A percentile compares a stretch with the other conserved stretches of the same genome.
Evolutionary conservation across 345 rosid genomes (phyloP).

Genomic region (Nephelium lappaceum): DNA sequence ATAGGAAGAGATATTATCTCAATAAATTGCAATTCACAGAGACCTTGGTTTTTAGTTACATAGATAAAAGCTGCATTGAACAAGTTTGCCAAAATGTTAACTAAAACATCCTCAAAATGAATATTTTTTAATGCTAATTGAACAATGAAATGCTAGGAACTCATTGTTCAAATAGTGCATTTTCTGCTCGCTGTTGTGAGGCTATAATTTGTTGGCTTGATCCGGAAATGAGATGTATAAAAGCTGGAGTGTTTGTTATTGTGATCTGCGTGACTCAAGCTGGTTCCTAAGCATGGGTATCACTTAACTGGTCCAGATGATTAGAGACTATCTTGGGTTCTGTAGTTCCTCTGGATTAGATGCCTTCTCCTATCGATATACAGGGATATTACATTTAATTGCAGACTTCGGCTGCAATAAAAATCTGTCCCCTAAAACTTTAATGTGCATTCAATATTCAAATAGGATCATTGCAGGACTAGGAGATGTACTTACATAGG

Average conservation of each 20-base stretch:
- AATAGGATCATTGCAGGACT: neutral
- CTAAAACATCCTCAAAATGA: neutral
- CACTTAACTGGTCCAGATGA: neutral
- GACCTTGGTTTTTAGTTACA: neutral
- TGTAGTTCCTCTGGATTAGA: neutral
- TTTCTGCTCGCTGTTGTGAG: neutral
- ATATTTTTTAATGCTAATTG: neutral
- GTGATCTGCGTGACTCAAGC: neutral
- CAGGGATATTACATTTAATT: neutral
- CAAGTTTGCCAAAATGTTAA: neutral
- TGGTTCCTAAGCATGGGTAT: neutral
- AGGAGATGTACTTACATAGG: neutral
- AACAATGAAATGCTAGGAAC: neutral
- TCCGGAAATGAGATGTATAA: neutral
- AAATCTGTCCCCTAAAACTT: neutral
- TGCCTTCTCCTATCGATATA: neutral
- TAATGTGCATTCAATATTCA: neutral
- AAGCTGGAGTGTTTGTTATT: too few relatives aligned
- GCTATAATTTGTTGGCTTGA: neutral
- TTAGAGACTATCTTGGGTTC: neutral
- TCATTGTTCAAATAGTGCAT: neutral
- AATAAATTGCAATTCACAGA: neutral
- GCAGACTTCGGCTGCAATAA: neutral
- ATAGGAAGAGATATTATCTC: conserved; percentile 8
- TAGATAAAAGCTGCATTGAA: conserved; percentile 8